These are phyloP conservation scores for Aspergillus fijiensis DNA, from an alignment of 2,329 filamentous ascomycete species.

Conservation along the genomic window DNA sequence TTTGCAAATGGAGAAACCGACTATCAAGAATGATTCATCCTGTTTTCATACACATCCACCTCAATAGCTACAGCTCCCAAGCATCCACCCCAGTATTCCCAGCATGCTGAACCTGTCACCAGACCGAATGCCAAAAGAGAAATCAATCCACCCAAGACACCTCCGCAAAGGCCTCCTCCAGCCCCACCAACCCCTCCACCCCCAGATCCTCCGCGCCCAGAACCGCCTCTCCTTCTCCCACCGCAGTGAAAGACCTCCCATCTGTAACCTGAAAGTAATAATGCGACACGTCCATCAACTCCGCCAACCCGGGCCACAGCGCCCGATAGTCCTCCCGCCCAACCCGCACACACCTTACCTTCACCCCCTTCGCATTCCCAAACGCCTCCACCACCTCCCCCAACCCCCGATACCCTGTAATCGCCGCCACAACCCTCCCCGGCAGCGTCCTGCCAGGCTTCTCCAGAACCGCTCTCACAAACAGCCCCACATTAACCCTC, in stretches of 20 bases:
- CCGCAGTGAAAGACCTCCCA: not conserved
- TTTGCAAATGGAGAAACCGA: too few species aligned
- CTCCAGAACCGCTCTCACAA: not conserved
- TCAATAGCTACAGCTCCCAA: too few species aligned
- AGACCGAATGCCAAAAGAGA: too few species aligned
- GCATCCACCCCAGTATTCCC: too few species aligned
- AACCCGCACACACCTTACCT: slow-evolving; percentile 25
- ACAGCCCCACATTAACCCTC: not conserved
- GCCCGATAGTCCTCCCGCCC: slow-evolving; percentile 26
- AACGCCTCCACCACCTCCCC: not conserved
- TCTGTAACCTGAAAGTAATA: not conserved
- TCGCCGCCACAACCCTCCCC: not conserved
- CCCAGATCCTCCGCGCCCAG: not conserved
- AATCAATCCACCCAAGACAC: not conserved
- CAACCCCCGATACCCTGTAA: not conserved
- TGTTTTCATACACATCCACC: too few species aligned
- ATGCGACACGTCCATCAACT: slow-evolving; percentile 25
- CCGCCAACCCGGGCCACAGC: slow-evolving; percentile 33
- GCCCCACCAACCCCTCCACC: not conserved
- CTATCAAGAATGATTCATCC: too few species aligned
- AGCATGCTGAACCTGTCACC: too few species aligned
- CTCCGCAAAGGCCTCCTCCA: slow-evolving; percentile 1
- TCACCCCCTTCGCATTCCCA: not conserved
- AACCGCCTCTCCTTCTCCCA: not conserved
- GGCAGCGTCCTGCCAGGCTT: not conserved